These are phyloP conservation scores for Macrophomina pseudophaseolina DNA, from an alignment of 2,329 filamentous ascomycete genomes.

Conservation along the genomic window DNA sequence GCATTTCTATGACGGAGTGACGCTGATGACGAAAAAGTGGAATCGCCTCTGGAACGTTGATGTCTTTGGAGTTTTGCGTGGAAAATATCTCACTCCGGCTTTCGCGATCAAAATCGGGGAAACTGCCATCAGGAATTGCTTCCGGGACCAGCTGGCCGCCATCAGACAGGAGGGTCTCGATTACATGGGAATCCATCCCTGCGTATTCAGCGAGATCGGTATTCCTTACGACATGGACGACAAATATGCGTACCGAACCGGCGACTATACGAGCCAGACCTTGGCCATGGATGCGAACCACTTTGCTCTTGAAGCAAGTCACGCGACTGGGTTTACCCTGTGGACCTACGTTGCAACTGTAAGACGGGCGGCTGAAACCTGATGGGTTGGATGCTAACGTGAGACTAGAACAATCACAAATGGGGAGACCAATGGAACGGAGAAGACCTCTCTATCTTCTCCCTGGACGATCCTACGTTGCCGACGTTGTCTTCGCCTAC, in stretches of 20 bases:
- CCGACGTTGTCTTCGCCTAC: constrained; percentile 41
- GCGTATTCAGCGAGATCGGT: constrained; percentile 91
- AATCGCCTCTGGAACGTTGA: constrained; percentile 97
- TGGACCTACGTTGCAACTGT: constrained; percentile 84
- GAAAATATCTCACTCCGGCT: constrained; percentile 84
- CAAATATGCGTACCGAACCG: constrained; percentile 91
- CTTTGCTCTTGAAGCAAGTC: constrained; percentile 84
- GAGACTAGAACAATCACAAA: constrained; percentile 76
- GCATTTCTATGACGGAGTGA: constrained; percentile 97
- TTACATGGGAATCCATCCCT: constrained; percentile 85
- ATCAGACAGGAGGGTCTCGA: constrained; percentile 87
- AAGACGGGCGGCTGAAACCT: constrained; percentile 38
- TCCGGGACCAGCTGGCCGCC: constrained; percentile 82
- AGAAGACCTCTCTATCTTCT: constrained; percentile 92
- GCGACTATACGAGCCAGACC: constrained; percentile 91
- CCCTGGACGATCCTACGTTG: constrained; percentile 75
- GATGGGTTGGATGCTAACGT: not conserved
- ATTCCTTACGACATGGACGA: constrained; percentile 99
- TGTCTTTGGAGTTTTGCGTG: constrained; percentile 87
- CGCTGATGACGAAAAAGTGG: constrained; percentile 98
- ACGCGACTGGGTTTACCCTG: constrained; percentile 82
- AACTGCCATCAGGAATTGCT: constrained; percentile 90
- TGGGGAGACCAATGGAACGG: constrained; percentile 97
- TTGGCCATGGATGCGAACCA: constrained; percentile 96
- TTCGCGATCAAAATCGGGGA: constrained; percentile 94